Base-by-base conservation (phyloP, 1,139 yeast genomes). In the Protomyces gravidus region DNA sequence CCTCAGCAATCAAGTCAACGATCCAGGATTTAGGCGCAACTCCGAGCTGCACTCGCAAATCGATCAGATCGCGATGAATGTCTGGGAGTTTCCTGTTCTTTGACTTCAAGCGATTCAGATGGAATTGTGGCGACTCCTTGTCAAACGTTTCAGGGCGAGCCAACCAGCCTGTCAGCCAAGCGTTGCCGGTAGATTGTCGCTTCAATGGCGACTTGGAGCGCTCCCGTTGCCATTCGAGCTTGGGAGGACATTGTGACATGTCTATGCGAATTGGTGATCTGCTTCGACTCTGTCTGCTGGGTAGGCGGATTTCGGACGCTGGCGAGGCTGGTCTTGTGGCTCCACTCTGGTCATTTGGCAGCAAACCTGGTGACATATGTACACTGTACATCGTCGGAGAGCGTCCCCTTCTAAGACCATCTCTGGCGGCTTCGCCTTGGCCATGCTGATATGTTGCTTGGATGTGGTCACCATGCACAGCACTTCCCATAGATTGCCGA, bases 221-320 rank as follows among this genome's bases (percentile, higher is more conserved):
- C n/a, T 15, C 17, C 58, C 58, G 46, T 25, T 53, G 51, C 58
- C 58, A 53, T 25, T 53, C 58, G 17, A 53, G 46, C 36, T 25
- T 46, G 5, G 58, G 58, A 3, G 58, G 58, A 28, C 58, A 53
- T 13, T 32, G 36, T 27, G 49, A 15, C 58, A 53, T 53, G 28
- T 53, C 36, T 27, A 53, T 7, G 2, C 58, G 58, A 2, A 53
- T 27, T 3, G 58, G 58, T 7, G 58, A 53, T 5, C 33, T 40
- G 15, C 51, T 42, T 13, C 50, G 57, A 6, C 23, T n/a, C 36
- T 25, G n/a, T 15, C 21, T 21, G 33, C 17, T 7, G n/a, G n/a
- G n/a, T n/a, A 30, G 36, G n/a, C 25, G 21, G 23, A 11, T 17
- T n/a, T 5, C 25, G 27, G 21, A 6, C 46, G 21, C 25, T 13